Evolutionary conservation across 2,329 filamentous ascomycete species (phyloP), one percentile per base, ranked within the genome.

Genomic region (Calonectria ilicicola): DNA sequence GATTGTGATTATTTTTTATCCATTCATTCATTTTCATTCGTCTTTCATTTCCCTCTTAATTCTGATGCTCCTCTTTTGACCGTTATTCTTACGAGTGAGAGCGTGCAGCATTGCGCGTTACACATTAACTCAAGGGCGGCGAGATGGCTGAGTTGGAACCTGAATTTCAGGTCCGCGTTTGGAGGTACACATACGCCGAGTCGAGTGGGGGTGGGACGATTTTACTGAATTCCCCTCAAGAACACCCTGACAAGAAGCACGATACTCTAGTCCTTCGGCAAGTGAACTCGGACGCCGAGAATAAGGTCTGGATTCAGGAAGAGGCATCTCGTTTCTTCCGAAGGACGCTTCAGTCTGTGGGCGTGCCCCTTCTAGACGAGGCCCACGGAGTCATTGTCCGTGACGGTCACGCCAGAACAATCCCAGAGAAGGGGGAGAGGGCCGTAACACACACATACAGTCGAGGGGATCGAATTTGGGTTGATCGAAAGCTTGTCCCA

Each of bases 371-470:
- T 4, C 63, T 74, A 65, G 72, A 74, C 19, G 72, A 77, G 17
- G 74, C 75, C 9, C 75, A 77, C 42, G 75, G 74, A 7, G 68
- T 77, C 67, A 67, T 77, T 47, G 35, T 71, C 26, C 74, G 72
- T 26, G 72, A 77, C 49, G 75, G 75, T 6, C 62, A 74, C 3
- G 56, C 70, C 27, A 65, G 21, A 40, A 69, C 66, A n/a, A 58
- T 71, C 14, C 56, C 72, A 4, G 56, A 44, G 17, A 19, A 67
- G 5, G 72, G 64, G 17, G 66, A 74, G 40, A 67, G 26, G 38
- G 40, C 60, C 9, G 35, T 40, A 23, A 60, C 42, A 14, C 51
- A 70, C 35, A 21, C 46, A 5, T 76, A 77, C 56, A 69, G 63
- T 17, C 70, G 72, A 42, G 75, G 75, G 44, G 69, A 76, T 42